Base-by-base conservation (phyloP, 1,139 yeast species). In the Candida mesenterica region DNA sequence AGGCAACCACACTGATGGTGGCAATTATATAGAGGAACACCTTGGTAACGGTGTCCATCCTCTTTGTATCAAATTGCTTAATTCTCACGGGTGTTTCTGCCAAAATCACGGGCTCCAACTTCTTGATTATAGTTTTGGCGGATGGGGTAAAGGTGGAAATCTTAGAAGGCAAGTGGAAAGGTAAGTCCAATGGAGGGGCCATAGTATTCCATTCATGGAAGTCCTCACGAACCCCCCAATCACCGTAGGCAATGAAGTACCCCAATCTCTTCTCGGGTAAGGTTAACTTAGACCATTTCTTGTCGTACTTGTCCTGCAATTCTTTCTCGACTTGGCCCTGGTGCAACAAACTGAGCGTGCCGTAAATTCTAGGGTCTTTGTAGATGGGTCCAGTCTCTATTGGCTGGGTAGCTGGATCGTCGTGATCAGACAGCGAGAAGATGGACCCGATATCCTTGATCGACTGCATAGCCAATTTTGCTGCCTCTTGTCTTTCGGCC, bases 171-270 rank as follows among this genome's bases (percentile, higher is more conserved):
- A 62, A 43, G n/a, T 51, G 52, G 46, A 79, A 80, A 2, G 85
- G 84, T 33, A 79, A 59, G 52, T 80, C 87, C 31, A 57, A 64
- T 2, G 82, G 80, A 1, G 66, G 60, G 15, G 57, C 62, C 31
- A 50, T 45, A 1, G 62, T 57, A 30, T 59, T 58, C 64, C 81
- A 62, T 38, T 67, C 66, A 30, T 60, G 59, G 42, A 79, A 76
- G 12, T 75, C 72, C 37, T 77, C 82, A 41, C 87, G 65, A 1
- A 72, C 76, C 0, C 84, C 87, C 74, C 82, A 77, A 41, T 79
- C 65, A 2, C 85, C 86, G 53, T 78, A 80, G 0, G 79, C 70
- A 30, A 79, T 70, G 57, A 67, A 79, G 49, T 77, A 77, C 1
- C 77, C 71, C 46, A 78, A 62, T 39, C 65, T 53, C 47, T 79